Conservation (phyloP, 768 basidiomycete genomes). For the Mrakia gelida region DNA sequence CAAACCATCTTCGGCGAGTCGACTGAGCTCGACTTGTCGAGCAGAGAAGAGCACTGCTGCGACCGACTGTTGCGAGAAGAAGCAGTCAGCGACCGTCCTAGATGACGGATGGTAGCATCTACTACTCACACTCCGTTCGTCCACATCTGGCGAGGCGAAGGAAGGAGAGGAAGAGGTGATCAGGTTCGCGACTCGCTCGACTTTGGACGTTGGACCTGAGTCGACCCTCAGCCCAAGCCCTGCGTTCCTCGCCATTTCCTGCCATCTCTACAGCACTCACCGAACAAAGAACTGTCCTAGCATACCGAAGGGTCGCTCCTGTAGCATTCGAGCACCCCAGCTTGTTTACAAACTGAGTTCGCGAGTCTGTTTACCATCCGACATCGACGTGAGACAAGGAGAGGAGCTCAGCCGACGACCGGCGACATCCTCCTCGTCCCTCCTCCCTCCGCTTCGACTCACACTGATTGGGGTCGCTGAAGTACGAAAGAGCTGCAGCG, state of each 20-base stretch:
- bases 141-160: not conserved
- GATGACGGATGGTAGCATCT: no score
- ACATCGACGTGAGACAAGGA: not conserved
- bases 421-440: not conserved
- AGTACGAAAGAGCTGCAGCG: slow-evolving; percentile 40
- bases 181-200: not conserved
- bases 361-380: slow-evolving; percentile 25
- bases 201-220: no score
- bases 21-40: not conserved
- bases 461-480: slow-evolving; percentile 39
- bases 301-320: slow-evolving; percentile 38
- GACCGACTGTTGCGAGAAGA: not conserved
- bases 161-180: not conserved
- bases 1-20: slow-evolving; percentile 42
- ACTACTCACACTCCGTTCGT: not conserved
- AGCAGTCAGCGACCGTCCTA: not conserved
- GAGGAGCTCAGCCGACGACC: not conserved
- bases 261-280: not conserved
- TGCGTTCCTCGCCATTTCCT: not conserved
- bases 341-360: slow-evolving; percentile 40
- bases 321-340: slow-evolving; percentile 43
- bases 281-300: slow-evolving; percentile 43
- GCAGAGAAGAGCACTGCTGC: not conserved
- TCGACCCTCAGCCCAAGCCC: not conserved
- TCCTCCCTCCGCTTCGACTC: not conserved